A percentile compares a stretch with the other conserved stretches of the same genome.
These are phyloP conservation scores for Rhododendron simsii DNA, from an alignment of 148 eudicot species.

Conservation along the genomic window DNA sequence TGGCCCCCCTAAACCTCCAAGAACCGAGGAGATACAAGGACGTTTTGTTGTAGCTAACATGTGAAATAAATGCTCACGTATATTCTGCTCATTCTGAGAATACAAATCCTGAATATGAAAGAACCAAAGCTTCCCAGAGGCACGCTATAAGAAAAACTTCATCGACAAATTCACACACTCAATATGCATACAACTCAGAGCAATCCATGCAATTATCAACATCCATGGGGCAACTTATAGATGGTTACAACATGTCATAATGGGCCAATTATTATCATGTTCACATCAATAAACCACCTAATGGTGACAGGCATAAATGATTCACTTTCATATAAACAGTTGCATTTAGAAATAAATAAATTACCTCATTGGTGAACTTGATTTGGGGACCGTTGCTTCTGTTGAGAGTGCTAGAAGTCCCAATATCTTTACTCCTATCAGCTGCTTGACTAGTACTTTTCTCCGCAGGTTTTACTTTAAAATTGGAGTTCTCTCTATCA, in stretches of 20 bases:
- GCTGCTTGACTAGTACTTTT: constrained; percentile 20
- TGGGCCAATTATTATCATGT: background rate
- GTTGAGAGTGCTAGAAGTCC: constrained; percentile 28
- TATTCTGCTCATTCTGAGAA: background rate
- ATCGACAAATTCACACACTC: background rate
- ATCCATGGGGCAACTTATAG: background rate
- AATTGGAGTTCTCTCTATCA: constrained; percentile 12
- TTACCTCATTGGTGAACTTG: constrained; percentile 42
- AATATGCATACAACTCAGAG: background rate
- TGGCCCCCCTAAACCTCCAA: too few species aligned
- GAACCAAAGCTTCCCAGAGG: background rate
- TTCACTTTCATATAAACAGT: constrained; percentile 4
- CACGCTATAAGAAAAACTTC: background rate
- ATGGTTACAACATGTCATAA: background rate
- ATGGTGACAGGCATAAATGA: background rate
- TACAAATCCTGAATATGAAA: background rate
- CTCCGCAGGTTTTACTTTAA: constrained; percentile 22
- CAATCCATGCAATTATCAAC: background rate
- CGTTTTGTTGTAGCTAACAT: background rate
- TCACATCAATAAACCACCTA: background rate
- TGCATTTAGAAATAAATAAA: background rate
- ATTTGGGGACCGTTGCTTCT: constrained; percentile 20
- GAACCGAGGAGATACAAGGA: too few species aligned
- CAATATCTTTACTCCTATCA: constrained; percentile 30
- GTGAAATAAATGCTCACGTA: background rate